These are phyloP conservation scores for Curvularia sp. DNA, from an alignment of 2,329 filamentous ascomycete genomes.

Conservation along the genomic window DNA sequence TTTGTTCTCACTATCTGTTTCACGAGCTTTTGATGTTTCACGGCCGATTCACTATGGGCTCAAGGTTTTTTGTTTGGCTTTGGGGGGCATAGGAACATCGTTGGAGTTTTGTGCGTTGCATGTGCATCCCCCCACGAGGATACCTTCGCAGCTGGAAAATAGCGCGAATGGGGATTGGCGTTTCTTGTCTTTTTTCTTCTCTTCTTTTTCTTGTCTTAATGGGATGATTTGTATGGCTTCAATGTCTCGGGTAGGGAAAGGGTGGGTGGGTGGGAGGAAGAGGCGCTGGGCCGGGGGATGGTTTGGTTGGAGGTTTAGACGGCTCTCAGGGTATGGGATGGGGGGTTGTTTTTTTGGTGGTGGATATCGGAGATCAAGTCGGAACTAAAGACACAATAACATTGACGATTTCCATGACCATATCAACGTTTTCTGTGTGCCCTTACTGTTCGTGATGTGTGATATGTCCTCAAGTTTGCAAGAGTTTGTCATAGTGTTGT, in stretches of 20 bases:
- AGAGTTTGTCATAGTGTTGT: too few relatives aligned
- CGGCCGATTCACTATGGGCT: conserved; percentile 20
- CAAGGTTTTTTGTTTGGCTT: conserved; percentile 8
- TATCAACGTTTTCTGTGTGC: neutral
- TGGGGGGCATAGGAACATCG: conserved; percentile 10
- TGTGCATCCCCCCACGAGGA: conserved; percentile 38
- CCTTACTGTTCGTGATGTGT: neutral
- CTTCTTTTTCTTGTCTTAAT: conserved; percentile 20
- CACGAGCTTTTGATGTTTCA: conserved; percentile 18
- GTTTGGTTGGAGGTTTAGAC: neutral
- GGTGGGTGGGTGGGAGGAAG: neutral
- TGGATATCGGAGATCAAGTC: conserved; percentile 9
- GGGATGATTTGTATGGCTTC: conserved; percentile 14
- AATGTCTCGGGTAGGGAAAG: conserved; percentile 7
- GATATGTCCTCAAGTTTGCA: too few relatives aligned
- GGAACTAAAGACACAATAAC: conserved; percentile 19
- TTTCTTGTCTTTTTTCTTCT: conserved; percentile 18
- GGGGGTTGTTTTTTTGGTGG: conserved; percentile 1
- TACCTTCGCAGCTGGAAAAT: conserved; percentile 40
- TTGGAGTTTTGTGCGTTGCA: conserved; percentile 36
- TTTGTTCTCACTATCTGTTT: conserved; percentile 16
- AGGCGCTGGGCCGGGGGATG: neutral
- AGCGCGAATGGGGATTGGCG: conserved; percentile 43
- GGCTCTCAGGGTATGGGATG: neutral
- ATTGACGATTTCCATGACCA: conserved; percentile 32